Percentiles rank a stretch among this genome's conserved stretches.
phyloP scores from a whole-genome alignment of 1,284 basidiomycete species.

The Leccinum cinnamomeum region DNA sequence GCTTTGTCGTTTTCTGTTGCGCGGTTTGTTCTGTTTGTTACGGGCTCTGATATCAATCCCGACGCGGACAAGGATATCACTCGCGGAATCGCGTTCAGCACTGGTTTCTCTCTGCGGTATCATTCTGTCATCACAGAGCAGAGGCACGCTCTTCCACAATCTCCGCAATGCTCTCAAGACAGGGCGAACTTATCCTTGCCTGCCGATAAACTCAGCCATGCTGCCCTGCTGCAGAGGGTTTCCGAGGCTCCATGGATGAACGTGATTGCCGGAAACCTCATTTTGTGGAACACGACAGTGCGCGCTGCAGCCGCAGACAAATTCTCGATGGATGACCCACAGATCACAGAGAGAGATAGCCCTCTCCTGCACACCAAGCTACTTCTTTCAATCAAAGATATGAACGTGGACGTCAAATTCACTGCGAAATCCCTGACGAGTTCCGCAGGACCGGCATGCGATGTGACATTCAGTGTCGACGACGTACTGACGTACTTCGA shows the following conservation, averaged over 20 bases:
- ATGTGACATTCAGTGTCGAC: constrained; percentile 29
- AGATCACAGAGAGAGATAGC: constrained; percentile 52
- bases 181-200: constrained; percentile 55
- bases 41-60: constrained; percentile 77
- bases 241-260: constrained; percentile 34
- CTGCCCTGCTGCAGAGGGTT: constrained; percentile 48
- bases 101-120: constrained; percentile 59
- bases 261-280: constrained; percentile 44
- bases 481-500: constrained; percentile 52
- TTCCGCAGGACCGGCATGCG: constrained; percentile 12
- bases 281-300: constrained; percentile 48
- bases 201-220: constrained; percentile 61
- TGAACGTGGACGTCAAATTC: constrained; percentile 41
- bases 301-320: constrained; percentile 62
- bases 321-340: constrained; percentile 63
- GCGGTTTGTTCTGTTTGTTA: constrained; percentile 67
- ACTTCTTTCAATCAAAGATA: constrained; percentile 46
- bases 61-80: constrained; percentile 62
- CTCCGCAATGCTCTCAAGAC: constrained; percentile 44
- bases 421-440: constrained; percentile 22
- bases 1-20: constrained; percentile 59
- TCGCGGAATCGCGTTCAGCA: constrained; percentile 70
- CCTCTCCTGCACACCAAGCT: constrained; percentile 43
- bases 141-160: constrained; percentile 40
- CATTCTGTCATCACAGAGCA: constrained; percentile 56